Evolutionary conservation across 306 rosid genomes (phyloP).

Genomic region (Acmispon strigosus): DNA sequence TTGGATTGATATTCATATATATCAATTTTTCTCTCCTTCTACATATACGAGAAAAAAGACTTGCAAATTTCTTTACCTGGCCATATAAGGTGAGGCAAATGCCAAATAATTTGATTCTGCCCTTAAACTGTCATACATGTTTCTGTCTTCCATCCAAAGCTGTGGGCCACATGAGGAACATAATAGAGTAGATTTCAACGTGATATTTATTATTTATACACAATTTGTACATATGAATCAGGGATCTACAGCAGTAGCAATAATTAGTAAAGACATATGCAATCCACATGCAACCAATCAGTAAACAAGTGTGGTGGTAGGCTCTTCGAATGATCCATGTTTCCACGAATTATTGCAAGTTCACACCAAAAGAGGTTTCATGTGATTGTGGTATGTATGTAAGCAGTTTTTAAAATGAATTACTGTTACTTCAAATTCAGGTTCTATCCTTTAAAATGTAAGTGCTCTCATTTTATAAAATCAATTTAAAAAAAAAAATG

Average conservation of each 20-base stretch:
- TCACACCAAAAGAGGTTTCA: not conserved
- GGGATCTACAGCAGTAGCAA: not conserved
- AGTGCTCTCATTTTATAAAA: too few relatives aligned
- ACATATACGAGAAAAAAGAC: not conserved
- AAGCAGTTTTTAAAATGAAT: too few relatives aligned
- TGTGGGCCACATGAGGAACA: conserved; percentile 8
- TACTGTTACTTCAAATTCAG: too few relatives aligned
- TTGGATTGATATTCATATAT: too few relatives aligned
- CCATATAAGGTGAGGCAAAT: not conserved
- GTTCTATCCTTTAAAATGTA: too few relatives aligned
- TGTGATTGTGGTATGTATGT: too few relatives aligned
- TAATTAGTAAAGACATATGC: conserved; percentile 23
- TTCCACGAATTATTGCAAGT: not conserved
- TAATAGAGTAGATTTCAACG: not conserved
- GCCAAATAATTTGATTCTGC: not conserved
- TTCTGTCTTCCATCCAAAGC: not conserved
- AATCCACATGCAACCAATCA: conserved; percentile 19
- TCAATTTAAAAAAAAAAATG: too few relatives aligned
- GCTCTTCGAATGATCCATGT: not conserved
- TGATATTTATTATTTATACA: not conserved
- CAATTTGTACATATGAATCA: conserved; percentile 4
- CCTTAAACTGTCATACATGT: not conserved
- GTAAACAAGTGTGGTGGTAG: not conserved
- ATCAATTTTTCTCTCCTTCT: not conserved
- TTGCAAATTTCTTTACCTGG: not conserved